Conservation (phyloP, 2,329 filamentous ascomycete genomes). For the Aureobasidium sp. region DNA sequence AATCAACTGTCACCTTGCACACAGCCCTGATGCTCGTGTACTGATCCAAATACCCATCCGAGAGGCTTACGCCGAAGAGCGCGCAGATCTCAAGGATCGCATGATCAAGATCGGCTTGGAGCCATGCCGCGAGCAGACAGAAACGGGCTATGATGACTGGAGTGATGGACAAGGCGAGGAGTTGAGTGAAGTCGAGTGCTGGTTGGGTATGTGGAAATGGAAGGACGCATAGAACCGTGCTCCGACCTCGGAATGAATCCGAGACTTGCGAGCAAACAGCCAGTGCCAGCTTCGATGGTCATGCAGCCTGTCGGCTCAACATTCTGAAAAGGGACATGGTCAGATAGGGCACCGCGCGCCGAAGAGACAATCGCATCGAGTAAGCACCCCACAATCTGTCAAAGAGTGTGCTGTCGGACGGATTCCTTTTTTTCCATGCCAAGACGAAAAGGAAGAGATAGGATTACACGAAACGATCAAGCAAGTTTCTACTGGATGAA, state of each 20-base stretch:
- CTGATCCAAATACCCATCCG: constrained; percentile 75
- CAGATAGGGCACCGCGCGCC: neutral
- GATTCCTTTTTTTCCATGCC: neutral
- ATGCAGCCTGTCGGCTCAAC: neutral
- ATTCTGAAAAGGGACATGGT: neutral
- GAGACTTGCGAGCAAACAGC: neutral
- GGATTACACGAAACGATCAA: constrained; percentile 5
- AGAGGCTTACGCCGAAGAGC: constrained; percentile 58
- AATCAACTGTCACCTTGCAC: constrained; percentile 58
- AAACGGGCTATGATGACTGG: constrained; percentile 68
- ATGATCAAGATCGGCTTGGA: constrained; percentile 49
- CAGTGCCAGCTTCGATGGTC: neutral
- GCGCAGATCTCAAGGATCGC: constrained; percentile 50
- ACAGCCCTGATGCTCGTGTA: constrained; percentile 50
- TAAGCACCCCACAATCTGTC: constrained; percentile 6
- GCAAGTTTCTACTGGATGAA: neutral
- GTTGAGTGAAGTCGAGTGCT: constrained; percentile 49
- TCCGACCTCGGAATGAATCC: neutral
- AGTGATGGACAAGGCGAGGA: constrained; percentile 41
- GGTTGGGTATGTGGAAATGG: constrained; percentile 56
- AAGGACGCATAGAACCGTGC: neutral
- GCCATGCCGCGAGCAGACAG: constrained; percentile 51
- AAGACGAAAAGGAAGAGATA: neutral
- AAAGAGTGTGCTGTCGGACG: neutral
- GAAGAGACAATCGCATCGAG: constrained; percentile 7